A percentile compares a stretch with the other conserved stretches of the same genome.
phyloP scores from a whole-genome alignment of 2,329 filamentous ascomycete species.

The Pseudogymnoascus sp. region DNA sequence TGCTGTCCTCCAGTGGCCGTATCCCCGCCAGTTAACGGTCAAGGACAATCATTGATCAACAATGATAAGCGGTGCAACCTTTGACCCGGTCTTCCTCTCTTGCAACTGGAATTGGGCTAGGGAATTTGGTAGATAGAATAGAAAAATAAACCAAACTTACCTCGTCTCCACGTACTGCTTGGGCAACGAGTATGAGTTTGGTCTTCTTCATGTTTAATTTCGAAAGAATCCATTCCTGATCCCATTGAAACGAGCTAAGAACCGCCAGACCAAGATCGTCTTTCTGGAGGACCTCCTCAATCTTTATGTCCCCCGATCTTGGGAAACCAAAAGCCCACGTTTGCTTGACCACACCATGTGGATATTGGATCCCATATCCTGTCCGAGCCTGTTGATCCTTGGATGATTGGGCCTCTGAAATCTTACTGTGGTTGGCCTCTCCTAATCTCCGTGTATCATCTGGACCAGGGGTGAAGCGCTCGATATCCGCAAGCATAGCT shows the following conservation, averaged over 20 bases:
- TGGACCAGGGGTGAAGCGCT: background rate
- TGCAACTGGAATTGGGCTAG: constrained; percentile 6
- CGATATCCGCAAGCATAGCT: background rate
- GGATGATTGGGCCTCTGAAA: constrained; percentile 9
- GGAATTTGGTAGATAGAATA: background rate
- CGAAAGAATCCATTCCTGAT: constrained; percentile 67
- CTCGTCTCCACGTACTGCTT: constrained; percentile 43
- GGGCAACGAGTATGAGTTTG: constrained; percentile 53
- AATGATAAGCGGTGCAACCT: no score
- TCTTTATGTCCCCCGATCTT: constrained; percentile 63
- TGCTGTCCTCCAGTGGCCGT: background rate
- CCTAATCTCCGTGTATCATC: background rate
- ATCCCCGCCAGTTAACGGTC: background rate
- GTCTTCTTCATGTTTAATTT: constrained; percentile 58
- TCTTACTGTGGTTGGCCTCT: background rate
- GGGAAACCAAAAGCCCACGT: constrained; percentile 64
- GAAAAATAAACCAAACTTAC: constrained; percentile 30
- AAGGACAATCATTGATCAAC: background rate
- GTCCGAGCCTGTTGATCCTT: constrained; percentile 11
- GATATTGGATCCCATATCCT: constrained; percentile 23
- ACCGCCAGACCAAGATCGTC: constrained; percentile 65
- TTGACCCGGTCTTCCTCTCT: constrained; percentile 33
- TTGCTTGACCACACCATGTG: constrained; percentile 62
- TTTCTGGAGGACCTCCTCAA: constrained; percentile 78
- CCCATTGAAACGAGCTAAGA: constrained; percentile 80